These are phyloP conservation scores for Eucalyptus regnans DNA, from an alignment of 345 rosid species.

Conservation along the genomic window DNA sequence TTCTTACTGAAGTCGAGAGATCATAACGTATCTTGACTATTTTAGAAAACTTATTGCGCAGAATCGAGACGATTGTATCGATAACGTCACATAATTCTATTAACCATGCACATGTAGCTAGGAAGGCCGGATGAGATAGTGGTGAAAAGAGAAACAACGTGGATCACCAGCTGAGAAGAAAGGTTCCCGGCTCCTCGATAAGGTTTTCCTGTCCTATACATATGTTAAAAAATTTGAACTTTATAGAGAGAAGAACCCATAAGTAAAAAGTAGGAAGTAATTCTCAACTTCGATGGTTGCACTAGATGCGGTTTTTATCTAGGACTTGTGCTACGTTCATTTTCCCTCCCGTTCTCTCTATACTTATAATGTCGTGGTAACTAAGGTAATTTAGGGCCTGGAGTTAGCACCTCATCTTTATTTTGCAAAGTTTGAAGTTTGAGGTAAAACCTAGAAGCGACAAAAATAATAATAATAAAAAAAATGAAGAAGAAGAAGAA, in stretches of 20 bases:
- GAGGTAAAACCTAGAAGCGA: neutral
- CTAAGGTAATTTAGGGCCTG: neutral
- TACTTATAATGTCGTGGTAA: neutral
- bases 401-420: neutral
- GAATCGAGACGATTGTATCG: accelerated
- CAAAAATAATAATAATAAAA: neutral
- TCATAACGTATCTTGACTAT: accelerated
- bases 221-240: neutral
- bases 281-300: neutral
- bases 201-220: too few relatives aligned
- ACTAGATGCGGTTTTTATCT: neutral
- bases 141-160: too few relatives aligned
- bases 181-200: accelerated
- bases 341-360: neutral
- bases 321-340: neutral
- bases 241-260: neutral
- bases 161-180: neutral
- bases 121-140: too few relatives aligned
- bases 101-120: neutral
- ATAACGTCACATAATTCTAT: neutral
- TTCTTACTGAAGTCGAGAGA: neutral
- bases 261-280: neutral
- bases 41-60: accelerated
- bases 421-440: neutral
- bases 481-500: neutral